Base-by-base conservation (phyloP, 1,139 yeast genomes). In the Nakaseomyces uthaithaninus region DNA sequence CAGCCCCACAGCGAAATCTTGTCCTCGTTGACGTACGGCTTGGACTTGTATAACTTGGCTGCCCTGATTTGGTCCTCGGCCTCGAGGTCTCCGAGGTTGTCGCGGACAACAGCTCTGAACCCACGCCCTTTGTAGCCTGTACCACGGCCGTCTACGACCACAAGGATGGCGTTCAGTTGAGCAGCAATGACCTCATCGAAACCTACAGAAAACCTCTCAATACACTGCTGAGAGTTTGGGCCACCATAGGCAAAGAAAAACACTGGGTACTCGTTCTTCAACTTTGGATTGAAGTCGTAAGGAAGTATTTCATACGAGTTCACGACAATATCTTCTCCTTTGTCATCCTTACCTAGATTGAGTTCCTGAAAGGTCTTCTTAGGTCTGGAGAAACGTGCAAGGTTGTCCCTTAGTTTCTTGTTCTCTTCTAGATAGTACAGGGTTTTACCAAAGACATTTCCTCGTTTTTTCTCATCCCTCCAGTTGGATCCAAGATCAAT, bases 131-230 rank as follows among this genome's bases (percentile, higher is more conserved):
- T 80, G 60, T 65, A 80, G 0, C 91, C 93, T 2, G 93, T 82
- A 35, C 93, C 93, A 57, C 93, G 72, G 1, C 91, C 91, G 60
- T 82, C 93, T 3, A 82, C 85, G 0, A 87, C 80, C 1, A 82
- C 86, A 10, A 82, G 89, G 30, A 82, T 69, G 1, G 86, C 81
- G 53, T 77, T 68, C 42, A 81, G 63, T 54, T 80, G 81, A 0
- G 89, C 71, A 0, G 89, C 79, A 25, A 79, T 72, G 10, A 79
- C 76, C 11, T 79, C 72, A 44, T 81, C 74, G 57, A 81, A 80
- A 2, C 75, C 69, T 18, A 77, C 63, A 1, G 71, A 57, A 54
- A 75, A 80, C 5, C 64, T 54, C 42, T 77, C 73, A 23, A 68
- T 62, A 4, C 81, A 87, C 40, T 71, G 64, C 54, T 82, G 93